phyloP scores from a whole-genome alignment of 345 rosid genomes.

The Euphorbia pulcherrima region DNA sequence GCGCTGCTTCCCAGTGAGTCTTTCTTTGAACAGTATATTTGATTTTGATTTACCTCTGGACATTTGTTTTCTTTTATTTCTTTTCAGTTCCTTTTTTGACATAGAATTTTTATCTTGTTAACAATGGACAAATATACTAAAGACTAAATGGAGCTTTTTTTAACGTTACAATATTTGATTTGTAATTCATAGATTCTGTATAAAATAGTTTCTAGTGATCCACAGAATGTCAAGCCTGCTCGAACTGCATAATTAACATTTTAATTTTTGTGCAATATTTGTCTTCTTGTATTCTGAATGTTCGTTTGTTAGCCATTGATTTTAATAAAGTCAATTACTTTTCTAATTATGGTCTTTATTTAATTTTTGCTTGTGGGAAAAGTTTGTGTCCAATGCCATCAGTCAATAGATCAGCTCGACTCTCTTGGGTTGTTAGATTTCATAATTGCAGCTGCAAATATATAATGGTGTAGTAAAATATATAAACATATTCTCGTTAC shows the following conservation, averaged over 20 bases:
- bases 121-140: not conserved
- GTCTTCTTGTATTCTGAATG: not conserved
- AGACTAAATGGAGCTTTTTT: not conserved
- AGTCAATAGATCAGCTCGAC: not conserved
- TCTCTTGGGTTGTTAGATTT: not conserved
- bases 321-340: not conserved
- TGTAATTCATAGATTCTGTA: not conserved
- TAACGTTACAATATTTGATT: not conserved
- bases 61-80: not conserved
- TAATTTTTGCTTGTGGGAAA: not conserved
- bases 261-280: not conserved
- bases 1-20: constrained; percentile 94
- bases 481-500: not conserved
- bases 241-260: not conserved
- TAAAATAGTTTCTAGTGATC: not conserved
- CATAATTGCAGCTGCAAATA: not conserved
- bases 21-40: constrained; percentile 1
- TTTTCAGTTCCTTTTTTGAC: not conserved
- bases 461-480: not conserved
- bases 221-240: not conserved
- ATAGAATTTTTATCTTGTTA: not conserved
- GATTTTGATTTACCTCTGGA: not conserved
- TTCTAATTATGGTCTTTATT: not conserved
- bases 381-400: not conserved
- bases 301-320: not conserved